phyloP scores from a whole-genome alignment of 768 basidiomycete genomes.

The Rhodocollybia butyracea region DNA sequence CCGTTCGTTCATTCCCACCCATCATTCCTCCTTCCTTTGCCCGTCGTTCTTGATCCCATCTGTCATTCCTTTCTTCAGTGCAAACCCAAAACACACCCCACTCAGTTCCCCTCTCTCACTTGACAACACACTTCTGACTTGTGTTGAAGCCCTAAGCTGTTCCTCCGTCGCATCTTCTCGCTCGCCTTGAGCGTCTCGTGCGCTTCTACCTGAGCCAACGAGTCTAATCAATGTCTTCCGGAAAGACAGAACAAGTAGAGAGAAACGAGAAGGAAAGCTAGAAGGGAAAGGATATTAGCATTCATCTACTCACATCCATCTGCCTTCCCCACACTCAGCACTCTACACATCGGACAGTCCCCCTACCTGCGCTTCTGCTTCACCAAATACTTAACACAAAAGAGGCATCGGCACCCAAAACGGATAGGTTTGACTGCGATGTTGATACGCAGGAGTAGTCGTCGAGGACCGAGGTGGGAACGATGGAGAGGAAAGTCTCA shows the following conservation, averaged over 20 bases:
- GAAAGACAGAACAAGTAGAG: slow-evolving; percentile 39
- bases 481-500: slow-evolving; percentile 73
- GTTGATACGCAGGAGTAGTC: slow-evolving; percentile 82
- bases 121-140: slow-evolving; percentile 37
- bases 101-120: too few relatives aligned
- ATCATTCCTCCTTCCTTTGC: too few relatives aligned
- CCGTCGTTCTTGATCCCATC: too few relatives aligned
- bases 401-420: slow-evolving; percentile 75
- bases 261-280: not conserved
- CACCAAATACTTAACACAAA: slow-evolving; percentile 77
- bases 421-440: slow-evolving; percentile 93
- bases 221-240: too few relatives aligned
- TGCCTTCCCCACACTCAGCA: slow-evolving; percentile 72
- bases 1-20: too few relatives aligned
- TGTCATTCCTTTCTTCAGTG: too few relatives aligned
- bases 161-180: slow-evolving; percentile 67
- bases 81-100: too few relatives aligned
- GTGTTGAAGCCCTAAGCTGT: slow-evolving; percentile 56
- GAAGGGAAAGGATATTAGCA: not conserved
- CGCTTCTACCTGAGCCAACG: slow-evolving; percentile 90
- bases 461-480: slow-evolving; percentile 75
- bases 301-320: slow-evolving; percentile 57
- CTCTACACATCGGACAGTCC: slow-evolving; percentile 83
- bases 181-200: slow-evolving; percentile 67
- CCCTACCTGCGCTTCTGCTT: slow-evolving; percentile 81